Percentiles rank a stretch among this genome's conserved stretches.
phyloP scores from a whole-genome alignment of 108 stramenopile species.

The Seminavis robusta region DNA sequence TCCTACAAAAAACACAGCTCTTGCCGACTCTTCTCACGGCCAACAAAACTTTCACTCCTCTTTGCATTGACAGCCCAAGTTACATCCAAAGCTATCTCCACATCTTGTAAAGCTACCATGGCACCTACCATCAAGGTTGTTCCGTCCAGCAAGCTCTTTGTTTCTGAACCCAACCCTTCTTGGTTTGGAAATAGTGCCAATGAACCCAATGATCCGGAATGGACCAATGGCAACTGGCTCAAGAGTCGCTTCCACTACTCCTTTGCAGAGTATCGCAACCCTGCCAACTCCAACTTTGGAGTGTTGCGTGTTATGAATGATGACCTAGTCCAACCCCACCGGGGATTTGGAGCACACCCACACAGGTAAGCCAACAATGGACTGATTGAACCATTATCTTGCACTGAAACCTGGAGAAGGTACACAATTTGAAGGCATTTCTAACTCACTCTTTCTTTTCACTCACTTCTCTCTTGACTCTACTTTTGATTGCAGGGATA shows the following conservation, averaged over 20 bases:
- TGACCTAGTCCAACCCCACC: slow-evolving; percentile 73
- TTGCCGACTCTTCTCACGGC: too few relatives aligned
- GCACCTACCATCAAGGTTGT: slow-evolving; percentile 31
- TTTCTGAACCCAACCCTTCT: slow-evolving; percentile 60
- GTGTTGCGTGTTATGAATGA: slow-evolving; percentile 80
- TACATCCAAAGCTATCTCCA: too few relatives aligned
- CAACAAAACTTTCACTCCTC: too few relatives aligned
- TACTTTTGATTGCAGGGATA: slow-evolving; percentile 68
- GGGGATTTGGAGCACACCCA: slow-evolving; percentile 81
- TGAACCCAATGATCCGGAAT: slow-evolving; percentile 33
- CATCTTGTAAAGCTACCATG: too few relatives aligned
- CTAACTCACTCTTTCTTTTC: too few relatives aligned
- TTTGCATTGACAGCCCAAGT: too few relatives aligned
- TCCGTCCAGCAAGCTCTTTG: slow-evolving; percentile 40
- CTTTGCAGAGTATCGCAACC: slow-evolving; percentile 78
- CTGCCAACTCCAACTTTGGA: slow-evolving; percentile 62
- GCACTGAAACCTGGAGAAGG: slow-evolving; percentile 80
- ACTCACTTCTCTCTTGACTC: too few relatives aligned
- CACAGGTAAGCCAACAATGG: slow-evolving; percentile 89
- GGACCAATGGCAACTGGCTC: slow-evolving; percentile 80
- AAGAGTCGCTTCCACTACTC: slow-evolving; percentile 81
- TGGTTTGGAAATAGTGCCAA: slow-evolving; percentile 74
- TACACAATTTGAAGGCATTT: too few relatives aligned
- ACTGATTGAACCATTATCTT: slow-evolving; percentile 70
- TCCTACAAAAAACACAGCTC: too few relatives aligned